phyloP scores from a whole-genome alignment of 2,329 filamentous ascomycete species.

The Sporothrix phasma region DNA sequence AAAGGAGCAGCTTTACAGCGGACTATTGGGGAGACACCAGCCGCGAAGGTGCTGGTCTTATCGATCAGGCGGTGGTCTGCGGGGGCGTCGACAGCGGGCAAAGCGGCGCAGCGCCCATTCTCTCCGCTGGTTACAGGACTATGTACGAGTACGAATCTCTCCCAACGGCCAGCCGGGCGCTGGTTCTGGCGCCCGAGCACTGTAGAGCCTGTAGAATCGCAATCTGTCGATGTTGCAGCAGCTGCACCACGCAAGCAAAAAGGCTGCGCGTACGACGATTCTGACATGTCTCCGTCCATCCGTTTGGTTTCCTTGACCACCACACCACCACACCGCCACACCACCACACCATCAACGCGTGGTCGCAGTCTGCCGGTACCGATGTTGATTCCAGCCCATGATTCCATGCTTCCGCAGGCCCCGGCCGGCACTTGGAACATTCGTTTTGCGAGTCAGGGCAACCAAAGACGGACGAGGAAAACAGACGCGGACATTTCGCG shows the following conservation, averaged over 20 bases:
- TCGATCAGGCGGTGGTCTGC: slow-evolving; percentile 5
- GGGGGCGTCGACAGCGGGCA: neutral
- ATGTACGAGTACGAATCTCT: too few species aligned
- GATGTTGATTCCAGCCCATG: neutral
- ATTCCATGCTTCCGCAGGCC: neutral
- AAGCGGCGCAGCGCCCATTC: neutral
- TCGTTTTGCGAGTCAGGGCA: neutral
- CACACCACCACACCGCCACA: neutral
- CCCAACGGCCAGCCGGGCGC: neutral
- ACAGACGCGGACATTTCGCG: neutral
- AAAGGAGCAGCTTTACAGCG: neutral
- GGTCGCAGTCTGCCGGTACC: neutral
- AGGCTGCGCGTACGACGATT: neutral
- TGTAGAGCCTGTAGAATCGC: too few species aligned
- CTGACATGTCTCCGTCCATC: neutral
- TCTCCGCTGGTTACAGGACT: too few species aligned
- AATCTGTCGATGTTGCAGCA: too few species aligned
- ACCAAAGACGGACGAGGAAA: neutral
- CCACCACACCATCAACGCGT: neutral
- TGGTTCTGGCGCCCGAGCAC: neutral
- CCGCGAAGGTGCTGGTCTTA: neutral
- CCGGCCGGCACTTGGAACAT: slow-evolving; percentile 1
- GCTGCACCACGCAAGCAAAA: neutral
- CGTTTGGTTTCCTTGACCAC: slow-evolving; percentile 5
- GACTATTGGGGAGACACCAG: too few species aligned